phyloP scores from a whole-genome alignment of 2,329 filamentous ascomycete genomes.

The Fusarium verticillioides region DNA sequence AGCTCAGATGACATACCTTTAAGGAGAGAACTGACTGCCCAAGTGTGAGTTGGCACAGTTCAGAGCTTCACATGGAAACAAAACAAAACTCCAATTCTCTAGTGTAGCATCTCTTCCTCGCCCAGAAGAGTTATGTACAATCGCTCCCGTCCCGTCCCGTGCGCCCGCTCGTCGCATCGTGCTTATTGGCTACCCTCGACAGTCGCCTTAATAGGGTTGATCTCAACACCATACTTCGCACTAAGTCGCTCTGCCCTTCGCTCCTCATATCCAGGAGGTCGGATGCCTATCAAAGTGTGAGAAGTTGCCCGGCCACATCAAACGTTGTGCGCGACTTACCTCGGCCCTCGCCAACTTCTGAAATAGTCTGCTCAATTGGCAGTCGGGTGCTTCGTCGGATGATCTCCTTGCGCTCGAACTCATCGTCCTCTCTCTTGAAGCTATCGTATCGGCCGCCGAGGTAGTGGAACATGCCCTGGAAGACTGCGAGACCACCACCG shows the following conservation, averaged over 20 bases:
- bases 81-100: conserved; percentile 55
- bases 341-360: conserved; percentile 86
- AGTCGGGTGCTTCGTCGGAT: conserved; percentile 78
- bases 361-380: conserved; percentile 82
- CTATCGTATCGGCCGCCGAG: conserved; percentile 70
- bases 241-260: conserved; percentile 82
- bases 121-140: conserved; percentile 54
- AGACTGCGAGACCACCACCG: conserved; percentile 65
- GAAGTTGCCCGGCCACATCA: conserved; percentile 16
- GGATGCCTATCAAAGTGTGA: conserved; percentile 69
- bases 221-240: conserved; percentile 88
- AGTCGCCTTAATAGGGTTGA: conserved; percentile 71
- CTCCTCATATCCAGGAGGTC: conserved; percentile 85
- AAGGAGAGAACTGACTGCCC: conserved; percentile 22
- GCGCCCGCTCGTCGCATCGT: conserved; percentile 36
- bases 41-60: conserved; percentile 39
- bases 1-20: conserved; percentile 41
- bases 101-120: conserved; percentile 52
- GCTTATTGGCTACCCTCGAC: conserved; percentile 57
- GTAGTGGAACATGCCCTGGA: conserved; percentile 74
- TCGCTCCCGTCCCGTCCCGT: conserved; percentile 43
- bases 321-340: conserved; percentile 63
- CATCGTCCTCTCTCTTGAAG: conserved; percentile 68
- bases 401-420: conserved; percentile 80
- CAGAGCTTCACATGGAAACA: conserved; percentile 44